A percentile compares a stretch with the other conserved stretches of the same genome.
phyloP scores from a whole-genome alignment of 352 stramenopile species.

The Globisporangium orthogonon region DNA sequence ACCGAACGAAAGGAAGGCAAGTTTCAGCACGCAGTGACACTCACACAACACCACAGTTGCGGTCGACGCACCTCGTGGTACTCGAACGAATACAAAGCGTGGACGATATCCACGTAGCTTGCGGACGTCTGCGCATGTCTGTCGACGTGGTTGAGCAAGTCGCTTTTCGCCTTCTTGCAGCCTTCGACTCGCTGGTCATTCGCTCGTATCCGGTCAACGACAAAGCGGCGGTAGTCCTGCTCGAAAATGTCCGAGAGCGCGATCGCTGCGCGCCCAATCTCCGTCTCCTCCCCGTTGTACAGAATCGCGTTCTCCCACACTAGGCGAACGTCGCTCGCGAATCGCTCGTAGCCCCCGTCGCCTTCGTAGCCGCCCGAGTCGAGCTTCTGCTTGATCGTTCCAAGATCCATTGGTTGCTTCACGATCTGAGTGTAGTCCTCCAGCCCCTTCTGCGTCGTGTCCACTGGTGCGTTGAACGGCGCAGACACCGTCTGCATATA shows the following conservation, averaged over 20 bases:
- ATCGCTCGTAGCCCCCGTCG: constrained; percentile 42
- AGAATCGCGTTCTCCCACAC: constrained; percentile 80
- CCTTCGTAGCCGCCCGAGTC: constrained; percentile 72
- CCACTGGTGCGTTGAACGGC: constrained; percentile 81
- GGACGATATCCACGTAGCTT: constrained; percentile 50
- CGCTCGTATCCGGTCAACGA: constrained; percentile 44
- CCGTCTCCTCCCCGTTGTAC: constrained; percentile 78
- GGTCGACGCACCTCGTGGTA: constrained; percentile 41
- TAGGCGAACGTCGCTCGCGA: constrained; percentile 71
- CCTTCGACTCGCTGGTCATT: constrained; percentile 54
- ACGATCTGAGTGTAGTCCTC: constrained; percentile 85
- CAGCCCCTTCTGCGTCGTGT: constrained; percentile 67
- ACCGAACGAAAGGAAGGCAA: background rate
- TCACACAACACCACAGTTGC: background rate
- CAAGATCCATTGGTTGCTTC: constrained; percentile 89
- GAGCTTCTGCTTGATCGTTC: constrained; percentile 78
- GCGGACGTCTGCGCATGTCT: constrained; percentile 23
- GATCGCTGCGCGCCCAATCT: constrained; percentile 59
- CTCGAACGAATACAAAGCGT: constrained; percentile 63
- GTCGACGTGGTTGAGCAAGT: constrained; percentile 17
- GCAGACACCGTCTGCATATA: constrained; percentile 77
- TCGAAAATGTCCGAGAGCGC: constrained; percentile 77
- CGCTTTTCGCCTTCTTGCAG: constrained; percentile 33
- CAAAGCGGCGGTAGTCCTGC: constrained; percentile 75
- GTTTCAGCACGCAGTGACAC: background rate